These are phyloP conservation scores for Corylus heterophylla DNA, from an alignment of 306 rosid species.

Conservation along the genomic window DNA sequence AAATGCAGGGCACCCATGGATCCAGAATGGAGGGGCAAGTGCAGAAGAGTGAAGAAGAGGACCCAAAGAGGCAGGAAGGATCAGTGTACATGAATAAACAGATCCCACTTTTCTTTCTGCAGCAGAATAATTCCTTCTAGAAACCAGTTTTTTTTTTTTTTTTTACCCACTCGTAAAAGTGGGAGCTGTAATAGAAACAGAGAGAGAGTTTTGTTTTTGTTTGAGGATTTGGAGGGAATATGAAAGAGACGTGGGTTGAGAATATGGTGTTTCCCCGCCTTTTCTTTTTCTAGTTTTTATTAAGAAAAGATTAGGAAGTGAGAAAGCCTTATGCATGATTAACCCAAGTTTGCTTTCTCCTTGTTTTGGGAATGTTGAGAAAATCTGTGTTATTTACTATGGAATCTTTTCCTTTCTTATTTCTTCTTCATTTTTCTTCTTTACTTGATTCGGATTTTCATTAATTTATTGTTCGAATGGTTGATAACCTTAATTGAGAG, in stretches of 20 bases:
- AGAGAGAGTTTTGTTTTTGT: not conserved
- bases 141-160: slow-evolving; percentile 1
- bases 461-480: no score
- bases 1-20: slow-evolving; percentile 81
- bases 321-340: slow-evolving; percentile 23
- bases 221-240: slow-evolving; percentile 6
- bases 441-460: no score
- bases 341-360: not conserved
- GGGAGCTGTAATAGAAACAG: not conserved
- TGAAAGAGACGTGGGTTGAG: slow-evolving; percentile 27
- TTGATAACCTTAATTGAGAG: no score
- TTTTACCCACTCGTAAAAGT: not conserved
- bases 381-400: not conserved
- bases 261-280: slow-evolving; percentile 31
- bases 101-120: not conserved
- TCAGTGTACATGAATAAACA: slow-evolving; percentile 15
- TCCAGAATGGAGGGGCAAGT: slow-evolving; percentile 51
- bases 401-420: no score
- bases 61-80: not conserved
- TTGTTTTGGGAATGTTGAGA: not conserved
- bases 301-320: slow-evolving; percentile 32
- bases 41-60: not conserved
- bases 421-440: no score
- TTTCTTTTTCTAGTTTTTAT: not conserved
- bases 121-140: slow-evolving; percentile 15